Evolutionary conservation across 805 yeast species (phyloP).

Genomic region (Kregervanrija delftensis): DNA sequence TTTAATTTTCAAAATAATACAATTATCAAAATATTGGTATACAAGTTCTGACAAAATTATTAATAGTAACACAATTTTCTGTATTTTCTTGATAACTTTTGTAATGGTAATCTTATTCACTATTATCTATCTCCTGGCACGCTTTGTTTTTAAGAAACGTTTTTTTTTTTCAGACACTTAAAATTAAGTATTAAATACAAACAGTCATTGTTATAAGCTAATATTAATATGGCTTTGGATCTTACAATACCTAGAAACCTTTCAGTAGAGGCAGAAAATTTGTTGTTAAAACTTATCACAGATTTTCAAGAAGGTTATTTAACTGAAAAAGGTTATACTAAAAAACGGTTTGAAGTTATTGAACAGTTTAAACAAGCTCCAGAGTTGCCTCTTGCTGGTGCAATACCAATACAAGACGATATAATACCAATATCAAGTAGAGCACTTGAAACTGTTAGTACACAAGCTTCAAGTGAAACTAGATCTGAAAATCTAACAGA

Average conservation of each 20-base stretch:
- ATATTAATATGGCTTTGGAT: slow-evolving; percentile 27
- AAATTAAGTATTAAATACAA: neutral
- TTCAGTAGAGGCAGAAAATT: slow-evolving; percentile 29
- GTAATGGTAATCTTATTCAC: no score
- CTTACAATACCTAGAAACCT: slow-evolving; percentile 40
- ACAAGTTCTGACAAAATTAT: no score
- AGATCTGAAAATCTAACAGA: slow-evolving; percentile 4
- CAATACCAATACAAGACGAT: neutral
- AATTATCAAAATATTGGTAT: no score
- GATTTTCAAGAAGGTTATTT: slow-evolving; percentile 64
- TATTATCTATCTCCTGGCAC: no score
- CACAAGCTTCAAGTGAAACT: neutral
- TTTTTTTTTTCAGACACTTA: no score
- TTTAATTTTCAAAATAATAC: no score
- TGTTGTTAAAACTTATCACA: slow-evolving; percentile 34
- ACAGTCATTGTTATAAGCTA: neutral
- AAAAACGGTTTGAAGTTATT: slow-evolving; percentile 43
- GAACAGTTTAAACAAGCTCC: slow-evolving; percentile 1
- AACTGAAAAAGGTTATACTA: slow-evolving; percentile 66
- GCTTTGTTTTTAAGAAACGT: no score
- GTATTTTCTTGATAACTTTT: no score
- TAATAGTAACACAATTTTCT: no score
- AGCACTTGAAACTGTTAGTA: neutral
- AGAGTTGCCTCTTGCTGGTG: neutral
- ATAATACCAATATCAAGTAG: neutral